phyloP scores from a whole-genome alignment of 2,329 filamentous ascomycete species.

The Colletotrichum sp. region DNA sequence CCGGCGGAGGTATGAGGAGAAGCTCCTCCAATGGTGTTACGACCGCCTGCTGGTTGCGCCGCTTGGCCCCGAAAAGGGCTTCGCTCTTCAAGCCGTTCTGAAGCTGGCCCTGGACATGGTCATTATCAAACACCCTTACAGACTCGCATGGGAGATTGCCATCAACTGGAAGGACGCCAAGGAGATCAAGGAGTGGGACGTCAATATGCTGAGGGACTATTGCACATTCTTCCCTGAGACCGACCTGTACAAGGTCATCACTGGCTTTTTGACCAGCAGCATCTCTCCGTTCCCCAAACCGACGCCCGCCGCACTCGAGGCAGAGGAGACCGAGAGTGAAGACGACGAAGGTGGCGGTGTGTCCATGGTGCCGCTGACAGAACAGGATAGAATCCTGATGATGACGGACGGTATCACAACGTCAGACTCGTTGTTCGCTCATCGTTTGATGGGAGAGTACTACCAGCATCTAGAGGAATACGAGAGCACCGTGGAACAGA shows the following conservation, averaged over 20 bases:
- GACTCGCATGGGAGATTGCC: slow-evolving; percentile 88
- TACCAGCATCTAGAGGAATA: slow-evolving; percentile 87
- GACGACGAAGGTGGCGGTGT: slow-evolving; percentile 64
- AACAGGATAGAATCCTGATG: slow-evolving; percentile 80
- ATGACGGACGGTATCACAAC: slow-evolving; percentile 77
- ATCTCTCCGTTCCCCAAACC: slow-evolving; percentile 78
- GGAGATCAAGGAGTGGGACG: slow-evolving; percentile 78
- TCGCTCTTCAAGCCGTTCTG: slow-evolving; percentile 75
- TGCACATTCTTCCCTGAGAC: slow-evolving; percentile 83
- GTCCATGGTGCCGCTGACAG: slow-evolving; percentile 63
- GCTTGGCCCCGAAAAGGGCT: slow-evolving; percentile 66
- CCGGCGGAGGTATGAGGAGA: slow-evolving; percentile 87
- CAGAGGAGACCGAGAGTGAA: slow-evolving; percentile 50
- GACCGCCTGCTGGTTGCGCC: slow-evolving; percentile 77
- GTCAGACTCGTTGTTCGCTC: slow-evolving; percentile 77
- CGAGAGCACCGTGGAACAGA: slow-evolving; percentile 78
- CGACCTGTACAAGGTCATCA: slow-evolving; percentile 82
- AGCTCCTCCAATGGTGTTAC: slow-evolving; percentile 80
- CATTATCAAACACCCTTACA: slow-evolving; percentile 90
- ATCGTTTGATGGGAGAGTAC: slow-evolving; percentile 83
- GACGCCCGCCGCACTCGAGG: slow-evolving; percentile 26
- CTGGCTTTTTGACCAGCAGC: slow-evolving; percentile 81
- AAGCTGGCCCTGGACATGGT: slow-evolving; percentile 91
- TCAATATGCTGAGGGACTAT: slow-evolving; percentile 79
- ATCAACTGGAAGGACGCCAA: slow-evolving; percentile 88